Evolutionary conservation across 2,329 filamentous ascomycete genomes (phyloP).

Genomic region (Claviceps sp.): DNA sequence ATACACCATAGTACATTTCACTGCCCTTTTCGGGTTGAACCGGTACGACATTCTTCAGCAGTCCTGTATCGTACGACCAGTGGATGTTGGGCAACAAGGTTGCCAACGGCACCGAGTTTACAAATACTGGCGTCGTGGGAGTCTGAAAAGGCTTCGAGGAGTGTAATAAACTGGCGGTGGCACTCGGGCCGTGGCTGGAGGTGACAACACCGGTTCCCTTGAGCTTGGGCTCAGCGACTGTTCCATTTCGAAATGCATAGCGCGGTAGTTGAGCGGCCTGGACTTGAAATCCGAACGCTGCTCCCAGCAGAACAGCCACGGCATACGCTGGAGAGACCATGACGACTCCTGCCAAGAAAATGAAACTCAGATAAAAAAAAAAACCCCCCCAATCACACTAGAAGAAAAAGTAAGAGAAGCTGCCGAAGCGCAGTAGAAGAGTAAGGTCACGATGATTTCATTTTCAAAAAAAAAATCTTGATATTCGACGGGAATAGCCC

Average conservation of each 20-base stretch:
- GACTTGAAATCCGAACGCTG: neutral
- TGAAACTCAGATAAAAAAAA: neutral
- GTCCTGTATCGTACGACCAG: slow-evolving; percentile 13
- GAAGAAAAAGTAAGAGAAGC: neutral
- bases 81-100: slow-evolving; percentile 9
- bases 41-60: slow-evolving; percentile 12
- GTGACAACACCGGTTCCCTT: neutral
- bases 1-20: slow-evolving; percentile 13
- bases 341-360: neutral
- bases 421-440: neutral
- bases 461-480: neutral
- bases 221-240: neutral
- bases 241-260: neutral
- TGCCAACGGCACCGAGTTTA: neutral
- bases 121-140: neutral
- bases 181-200: neutral
- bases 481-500: neutral
- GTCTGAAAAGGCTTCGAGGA: neutral
- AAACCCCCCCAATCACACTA: neutral
- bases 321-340: slow-evolving; percentile 1
- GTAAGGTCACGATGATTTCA: too few species aligned
- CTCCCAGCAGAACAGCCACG: slow-evolving; percentile 3
- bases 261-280: neutral
- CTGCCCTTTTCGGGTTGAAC: slow-evolving; percentile 10
- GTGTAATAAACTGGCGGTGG: neutral